Evolutionary conservation across 2,329 filamentous ascomycete genomes (phyloP).

Genomic region (Davidsoniella neocaledoniae): DNA sequence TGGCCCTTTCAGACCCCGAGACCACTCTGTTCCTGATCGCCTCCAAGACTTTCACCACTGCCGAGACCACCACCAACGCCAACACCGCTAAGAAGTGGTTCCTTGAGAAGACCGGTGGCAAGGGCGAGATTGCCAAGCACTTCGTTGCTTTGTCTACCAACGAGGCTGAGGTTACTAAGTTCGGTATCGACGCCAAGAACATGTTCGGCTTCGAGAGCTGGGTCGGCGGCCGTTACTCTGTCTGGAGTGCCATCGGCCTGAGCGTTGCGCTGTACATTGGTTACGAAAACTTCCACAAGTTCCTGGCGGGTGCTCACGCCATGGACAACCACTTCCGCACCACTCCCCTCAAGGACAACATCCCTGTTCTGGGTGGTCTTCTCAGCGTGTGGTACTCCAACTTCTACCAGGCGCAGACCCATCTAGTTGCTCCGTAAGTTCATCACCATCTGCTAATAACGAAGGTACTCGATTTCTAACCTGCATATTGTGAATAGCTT

Average conservation of each 20-base stretch:
- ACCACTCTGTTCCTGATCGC: conserved; percentile 97
- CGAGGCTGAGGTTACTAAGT: conserved; percentile 87
- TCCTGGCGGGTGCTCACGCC: conserved; percentile 82
- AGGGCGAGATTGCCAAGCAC: conserved; percentile 91
- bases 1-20: conserved; percentile 78
- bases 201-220: conserved; percentile 99
- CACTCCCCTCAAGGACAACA: conserved; percentile 84
- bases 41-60: conserved; percentile 98
- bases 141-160: conserved; percentile 98
- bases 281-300: conserved; percentile 94
- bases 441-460: not conserved
- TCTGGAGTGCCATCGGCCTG: conserved; percentile 96
- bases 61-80: conserved; percentile 92
- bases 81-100: conserved; percentile 97
- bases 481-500: conserved; percentile 37
- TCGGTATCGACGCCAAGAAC: conserved; percentile 96
- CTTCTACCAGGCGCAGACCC: conserved; percentile 96
- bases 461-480: conserved; percentile 4
- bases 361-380: conserved; percentile 79
- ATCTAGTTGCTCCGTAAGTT: conserved; percentile 81
- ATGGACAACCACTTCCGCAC: conserved; percentile 98
- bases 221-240: conserved; percentile 95
- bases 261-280: conserved; percentile 91
- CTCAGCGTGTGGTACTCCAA: conserved; percentile 97
- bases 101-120: conserved; percentile 57